Percentiles rank a stretch among this genome's conserved stretches.
These are phyloP conservation scores for Lithospermum erythrorhizon DNA, from an alignment of 257 asterid genomes.

Conservation along the genomic window DNA sequence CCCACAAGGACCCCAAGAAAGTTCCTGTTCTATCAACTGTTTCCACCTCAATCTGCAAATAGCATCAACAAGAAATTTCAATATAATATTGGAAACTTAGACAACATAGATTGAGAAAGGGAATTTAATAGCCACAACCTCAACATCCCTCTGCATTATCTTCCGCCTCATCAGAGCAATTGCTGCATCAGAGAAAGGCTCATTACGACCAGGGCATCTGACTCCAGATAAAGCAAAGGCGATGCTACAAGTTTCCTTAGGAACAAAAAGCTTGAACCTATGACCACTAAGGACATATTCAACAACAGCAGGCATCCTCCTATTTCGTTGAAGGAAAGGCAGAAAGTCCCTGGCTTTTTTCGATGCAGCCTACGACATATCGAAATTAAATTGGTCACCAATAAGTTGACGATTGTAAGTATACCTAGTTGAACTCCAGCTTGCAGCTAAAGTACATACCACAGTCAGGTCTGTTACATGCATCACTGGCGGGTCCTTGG, in stretches of 20 bases:
- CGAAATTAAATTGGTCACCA: background rate
- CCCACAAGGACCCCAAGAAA: slow-evolving; percentile 90
- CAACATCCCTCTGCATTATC: slow-evolving; percentile 99
- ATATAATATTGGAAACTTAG: slow-evolving; percentile 2
- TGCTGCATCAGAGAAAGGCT: slow-evolving; percentile 89
- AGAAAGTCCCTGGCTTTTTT: slow-evolving; percentile 85
- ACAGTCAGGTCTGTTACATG: slow-evolving; percentile 72
- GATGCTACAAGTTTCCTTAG: slow-evolving; percentile 88
- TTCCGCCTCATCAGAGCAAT: slow-evolving; percentile 94
- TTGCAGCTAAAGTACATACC: slow-evolving; percentile 35
- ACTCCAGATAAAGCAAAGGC: slow-evolving; percentile 95
- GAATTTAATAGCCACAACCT: slow-evolving; percentile 33
- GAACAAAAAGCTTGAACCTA: slow-evolving; percentile 70
- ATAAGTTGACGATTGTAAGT: too few species aligned
- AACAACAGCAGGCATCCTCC: slow-evolving; percentile 88
- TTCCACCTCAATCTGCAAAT: slow-evolving; percentile 77
- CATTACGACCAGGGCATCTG: slow-evolving; percentile 93
- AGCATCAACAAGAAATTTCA: slow-evolving; percentile 5
- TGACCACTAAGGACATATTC: slow-evolving; percentile 98
- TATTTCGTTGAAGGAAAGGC: slow-evolving; percentile 78
- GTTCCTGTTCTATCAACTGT: slow-evolving; percentile 95
- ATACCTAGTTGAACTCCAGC: slow-evolving; percentile 21
- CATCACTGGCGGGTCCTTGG: slow-evolving; percentile 31
- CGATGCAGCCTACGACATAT: slow-evolving; percentile 44
- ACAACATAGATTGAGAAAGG: background rate